Evolutionary conservation across 495 filamentous ascomycete genomes (phyloP).

Genomic region (Neurospora sp.): DNA sequence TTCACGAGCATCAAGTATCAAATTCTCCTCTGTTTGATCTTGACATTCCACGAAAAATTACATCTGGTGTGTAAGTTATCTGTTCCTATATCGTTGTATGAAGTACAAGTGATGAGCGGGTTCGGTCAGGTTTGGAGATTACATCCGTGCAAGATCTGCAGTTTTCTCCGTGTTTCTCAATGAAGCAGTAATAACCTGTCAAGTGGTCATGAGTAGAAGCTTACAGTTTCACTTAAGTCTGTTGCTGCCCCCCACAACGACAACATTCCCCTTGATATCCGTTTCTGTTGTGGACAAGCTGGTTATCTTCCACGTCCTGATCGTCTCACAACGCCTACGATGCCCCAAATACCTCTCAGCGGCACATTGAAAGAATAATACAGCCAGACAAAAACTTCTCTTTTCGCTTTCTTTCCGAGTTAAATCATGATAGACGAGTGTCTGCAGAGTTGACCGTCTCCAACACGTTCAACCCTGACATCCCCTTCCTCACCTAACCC

Average conservation of each 20-base stretch:
- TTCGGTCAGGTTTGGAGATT: neutral
- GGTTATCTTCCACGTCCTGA: neutral
- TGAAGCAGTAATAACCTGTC: neutral
- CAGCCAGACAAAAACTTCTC: neutral
- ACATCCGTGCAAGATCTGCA: neutral
- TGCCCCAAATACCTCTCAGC: neutral
- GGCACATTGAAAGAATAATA: neutral
- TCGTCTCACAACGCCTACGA: neutral
- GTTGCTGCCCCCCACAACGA: neutral
- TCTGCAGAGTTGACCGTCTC: neutral
- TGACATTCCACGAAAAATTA: neutral
- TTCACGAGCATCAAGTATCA: too few species aligned
- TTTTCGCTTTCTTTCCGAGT: neutral
- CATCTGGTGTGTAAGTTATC: neutral
- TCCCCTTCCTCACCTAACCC: neutral
- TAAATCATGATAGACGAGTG: neutral
- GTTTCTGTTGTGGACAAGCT: neutral
- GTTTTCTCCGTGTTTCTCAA: neutral
- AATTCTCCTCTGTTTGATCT: neutral
- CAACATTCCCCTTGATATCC: neutral
- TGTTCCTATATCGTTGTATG: neutral
- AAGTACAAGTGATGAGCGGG: neutral
- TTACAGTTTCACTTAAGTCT: neutral
- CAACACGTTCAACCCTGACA: neutral
- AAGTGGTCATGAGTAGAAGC: neutral